Base-by-base conservation (phyloP, 352 stramenopile species). In the Thalassiosira exigua region DNA sequence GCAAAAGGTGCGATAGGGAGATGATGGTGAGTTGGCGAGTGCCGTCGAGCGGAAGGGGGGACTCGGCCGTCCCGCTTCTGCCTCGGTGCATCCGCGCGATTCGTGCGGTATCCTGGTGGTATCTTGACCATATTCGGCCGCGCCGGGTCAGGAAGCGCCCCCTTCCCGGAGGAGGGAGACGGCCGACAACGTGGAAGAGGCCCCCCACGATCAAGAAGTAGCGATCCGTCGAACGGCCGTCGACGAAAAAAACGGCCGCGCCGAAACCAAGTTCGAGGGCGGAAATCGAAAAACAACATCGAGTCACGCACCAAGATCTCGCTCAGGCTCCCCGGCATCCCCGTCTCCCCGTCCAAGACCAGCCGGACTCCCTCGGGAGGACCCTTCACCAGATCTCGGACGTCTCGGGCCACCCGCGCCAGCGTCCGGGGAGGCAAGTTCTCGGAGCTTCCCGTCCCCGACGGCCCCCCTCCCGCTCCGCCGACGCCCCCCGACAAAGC, bases 291-390 rank as follows among this genome's bases (percentile, higher is more conserved):
- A n/a, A n/a, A n/a, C n/a, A n/a, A n/a, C n/a, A n/a, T n/a, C n/a
- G n/a, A n/a, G n/a, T n/a, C n/a, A 90, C 87, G 77, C 68, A 93
- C 87, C 82, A 91, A 64, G 73, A 93, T 73, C 60, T 91, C 84
- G 42, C 73, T 82, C 61, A 93, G 79, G 79, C 78, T 89, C 7
- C 68, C 57, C 19, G 85, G 85, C 44, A 90, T 68, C 39, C 88
- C 95, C 48, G 96, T 96, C 32, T 96, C 94, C 24, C 96, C 61
- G 87, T 98, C 88, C 26, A 92, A 62, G n/a, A 92, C 77, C 19
- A 93, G 96, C 24, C 91, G 79, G 52, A 99, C 96, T 42, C 96
- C 96, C 68, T 97, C 95, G 27, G 96, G 90, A 68, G 96, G 95
- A 51, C 85, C 84, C 51, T 93, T 88, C 36, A 96, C 94, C 9